phyloP scores from a whole-genome alignment of 139 green algal genomes.

The Chlorella sp. region DNA sequence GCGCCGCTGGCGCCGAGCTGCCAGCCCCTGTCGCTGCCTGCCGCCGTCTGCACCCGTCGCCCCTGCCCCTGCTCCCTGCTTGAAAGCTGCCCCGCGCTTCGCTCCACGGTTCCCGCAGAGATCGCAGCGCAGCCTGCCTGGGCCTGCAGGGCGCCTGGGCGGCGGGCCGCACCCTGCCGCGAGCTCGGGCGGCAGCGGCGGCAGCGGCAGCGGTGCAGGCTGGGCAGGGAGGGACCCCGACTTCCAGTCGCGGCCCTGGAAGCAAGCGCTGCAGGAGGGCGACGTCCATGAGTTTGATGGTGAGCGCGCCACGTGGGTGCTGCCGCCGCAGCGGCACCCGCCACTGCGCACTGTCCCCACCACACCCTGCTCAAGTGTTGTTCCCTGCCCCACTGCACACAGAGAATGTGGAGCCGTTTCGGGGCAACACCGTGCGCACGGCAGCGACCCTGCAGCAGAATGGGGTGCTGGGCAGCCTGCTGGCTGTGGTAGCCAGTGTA shows the following conservation, averaged over 20 bases:
- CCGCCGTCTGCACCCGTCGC: neutral
- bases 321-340: neutral
- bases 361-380: neutral
- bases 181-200: neutral
- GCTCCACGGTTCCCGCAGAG: neutral
- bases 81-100: neutral
- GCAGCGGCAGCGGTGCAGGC: neutral
- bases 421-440: slow-evolving; percentile 26
- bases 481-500: slow-evolving; percentile 19
- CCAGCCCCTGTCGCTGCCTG: neutral
- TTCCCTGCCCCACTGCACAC: neutral
- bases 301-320: neutral
- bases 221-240: slow-evolving; percentile 1
- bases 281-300: slow-evolving; percentile 4
- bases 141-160: slow-evolving; percentile 8
- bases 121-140: slow-evolving; percentile 15
- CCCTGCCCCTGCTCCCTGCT: neutral
- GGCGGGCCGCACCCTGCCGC: neutral
- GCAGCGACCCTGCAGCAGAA: neutral
- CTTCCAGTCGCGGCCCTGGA: neutral
- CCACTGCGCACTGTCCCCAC: too few species aligned
- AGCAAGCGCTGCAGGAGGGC: slow-evolving; percentile 16
- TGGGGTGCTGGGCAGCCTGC: slow-evolving; percentile 15
- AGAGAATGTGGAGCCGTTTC: slow-evolving; percentile 10
- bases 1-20: neutral